Conservation (phyloP, 2,329 filamentous ascomycete species). For the Dactylellina drechsleri region DNA sequence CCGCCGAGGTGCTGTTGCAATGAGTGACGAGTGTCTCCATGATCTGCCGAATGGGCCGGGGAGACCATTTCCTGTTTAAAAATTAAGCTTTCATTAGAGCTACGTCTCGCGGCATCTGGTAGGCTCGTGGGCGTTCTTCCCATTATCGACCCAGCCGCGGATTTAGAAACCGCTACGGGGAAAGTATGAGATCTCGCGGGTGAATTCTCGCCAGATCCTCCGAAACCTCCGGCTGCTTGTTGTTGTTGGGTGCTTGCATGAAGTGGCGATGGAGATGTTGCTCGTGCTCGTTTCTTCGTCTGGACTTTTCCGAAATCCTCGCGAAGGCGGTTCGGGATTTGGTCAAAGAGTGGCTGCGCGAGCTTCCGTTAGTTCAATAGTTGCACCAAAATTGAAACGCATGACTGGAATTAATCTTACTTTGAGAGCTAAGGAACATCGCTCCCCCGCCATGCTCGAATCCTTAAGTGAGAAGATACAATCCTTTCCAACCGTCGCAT, state of each 20-base stretch:
- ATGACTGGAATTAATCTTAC: conserved; percentile 63
- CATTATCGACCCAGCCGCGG: conserved; percentile 54
- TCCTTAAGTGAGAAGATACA: conserved; percentile 81
- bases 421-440: conserved; percentile 80
- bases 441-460: conserved; percentile 87
- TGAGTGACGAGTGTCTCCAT: conserved; percentile 39
- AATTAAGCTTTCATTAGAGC: conserved; percentile 55
- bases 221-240: conserved; percentile 55
- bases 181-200: conserved; percentile 57
- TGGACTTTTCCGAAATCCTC: conserved; percentile 63
- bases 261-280: conserved; percentile 65
- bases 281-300: conserved; percentile 67
- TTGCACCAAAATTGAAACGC: background rate
- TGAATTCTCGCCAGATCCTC: conserved; percentile 58
- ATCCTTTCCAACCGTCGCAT: conserved; percentile 84
- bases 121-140: conserved; percentile 22
- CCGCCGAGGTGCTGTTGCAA: conserved; percentile 62
- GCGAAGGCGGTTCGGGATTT: conserved; percentile 78
- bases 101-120: conserved; percentile 59
- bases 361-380: conserved; percentile 26
- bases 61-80: conserved; percentile 55
- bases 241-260: conserved; percentile 60
- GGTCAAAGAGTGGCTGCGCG: conserved; percentile 79
- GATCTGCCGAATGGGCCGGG: conserved; percentile 53
- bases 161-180: conserved; percentile 55